Conservation (phyloP, 2,329 filamentous ascomycete species). For the Microdochium bolleyi region DNA sequence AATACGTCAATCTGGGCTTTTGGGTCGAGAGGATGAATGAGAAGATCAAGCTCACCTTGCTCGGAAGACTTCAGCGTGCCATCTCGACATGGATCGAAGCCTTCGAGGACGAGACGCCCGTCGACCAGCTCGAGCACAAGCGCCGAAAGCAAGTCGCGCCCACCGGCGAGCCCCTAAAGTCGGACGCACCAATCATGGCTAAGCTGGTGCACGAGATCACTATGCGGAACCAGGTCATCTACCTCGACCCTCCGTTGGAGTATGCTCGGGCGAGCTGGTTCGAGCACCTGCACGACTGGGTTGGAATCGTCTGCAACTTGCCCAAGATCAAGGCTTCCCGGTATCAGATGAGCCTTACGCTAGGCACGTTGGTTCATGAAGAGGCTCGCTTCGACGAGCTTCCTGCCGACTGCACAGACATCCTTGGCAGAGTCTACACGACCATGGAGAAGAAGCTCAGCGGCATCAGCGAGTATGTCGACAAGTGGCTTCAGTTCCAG, state of each 20-base stretch:
- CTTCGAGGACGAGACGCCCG: constrained; percentile 57
- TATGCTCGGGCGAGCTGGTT: constrained; percentile 92
- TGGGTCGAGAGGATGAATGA: constrained; percentile 87
- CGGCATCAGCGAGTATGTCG: constrained; percentile 77
- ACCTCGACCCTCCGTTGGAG: constrained; percentile 87
- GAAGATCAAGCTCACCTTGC: constrained; percentile 73
- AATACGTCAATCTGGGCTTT: constrained; percentile 83
- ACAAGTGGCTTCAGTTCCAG: constrained; percentile 98
- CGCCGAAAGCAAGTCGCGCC: constrained; percentile 41
- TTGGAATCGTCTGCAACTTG: constrained; percentile 85
- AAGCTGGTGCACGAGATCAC: constrained; percentile 83
- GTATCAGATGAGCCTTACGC: constrained; percentile 73
- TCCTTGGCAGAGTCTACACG: constrained; percentile 72
- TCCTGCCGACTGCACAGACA: constrained; percentile 72
- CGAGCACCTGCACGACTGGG: constrained; percentile 84
- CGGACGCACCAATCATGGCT: constrained; percentile 57
- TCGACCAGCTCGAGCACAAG: constrained; percentile 36
- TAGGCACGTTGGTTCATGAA: constrained; percentile 53
- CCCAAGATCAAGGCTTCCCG: constrained; percentile 91
- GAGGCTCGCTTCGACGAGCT: constrained; percentile 76
- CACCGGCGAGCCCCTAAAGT: constrained; percentile 32
- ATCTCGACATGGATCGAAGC: constrained; percentile 80
- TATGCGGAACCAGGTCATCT: constrained; percentile 97
- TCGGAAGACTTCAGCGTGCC: constrained; percentile 75
- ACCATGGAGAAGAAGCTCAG: constrained; percentile 76